Evolutionary conservation across 179 eudicot genomes (phyloP).

Genomic region (Sideroxylon spinosum): DNA sequence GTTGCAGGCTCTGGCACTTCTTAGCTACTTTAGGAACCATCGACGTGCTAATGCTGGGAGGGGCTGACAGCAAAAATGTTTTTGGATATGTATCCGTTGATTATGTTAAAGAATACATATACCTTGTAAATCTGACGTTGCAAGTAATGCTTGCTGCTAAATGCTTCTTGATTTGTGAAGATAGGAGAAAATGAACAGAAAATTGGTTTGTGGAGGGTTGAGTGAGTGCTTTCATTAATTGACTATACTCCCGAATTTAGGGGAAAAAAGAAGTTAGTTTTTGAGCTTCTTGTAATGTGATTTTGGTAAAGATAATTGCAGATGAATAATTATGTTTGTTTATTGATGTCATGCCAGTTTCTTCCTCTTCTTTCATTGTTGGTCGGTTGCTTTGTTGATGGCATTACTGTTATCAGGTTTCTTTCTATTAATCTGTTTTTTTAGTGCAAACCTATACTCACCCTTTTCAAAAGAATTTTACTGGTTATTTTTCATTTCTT

Average conservation of each 20-base stretch:
- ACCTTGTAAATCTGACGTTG: constrained; percentile 27
- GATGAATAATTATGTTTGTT: constrained; percentile 3
- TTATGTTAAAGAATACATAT: constrained; percentile 10
- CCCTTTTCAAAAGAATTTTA: too few species aligned
- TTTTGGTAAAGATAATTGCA: constrained; percentile 13
- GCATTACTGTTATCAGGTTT: too few species aligned
- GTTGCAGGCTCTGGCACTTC: constrained; percentile 61
- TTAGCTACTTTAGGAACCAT: constrained; percentile 51
- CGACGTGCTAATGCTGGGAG: constrained; percentile 44
- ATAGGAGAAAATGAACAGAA: constrained; percentile 10
- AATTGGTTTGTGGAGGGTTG: constrained; percentile 15
- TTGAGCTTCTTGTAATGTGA: constrained; percentile 15
- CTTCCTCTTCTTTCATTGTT: too few species aligned
- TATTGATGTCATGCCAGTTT: too few species aligned
- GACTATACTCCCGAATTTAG: background rate
- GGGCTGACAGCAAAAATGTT: constrained; percentile 25
- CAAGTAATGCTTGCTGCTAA: constrained; percentile 18
- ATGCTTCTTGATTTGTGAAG: constrained; percentile 13
- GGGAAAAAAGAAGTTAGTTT: constrained; percentile 16
- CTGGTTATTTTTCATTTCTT: too few species aligned
- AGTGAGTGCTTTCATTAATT: constrained; percentile 7
- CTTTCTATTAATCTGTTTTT: background rate
- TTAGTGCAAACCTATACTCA: background rate
- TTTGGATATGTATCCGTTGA: background rate
- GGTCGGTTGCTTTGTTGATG: too few species aligned